These are phyloP conservation scores for Ophiorrhiza pumila DNA, from an alignment of 257 asterid species.

Conservation along the genomic window DNA sequence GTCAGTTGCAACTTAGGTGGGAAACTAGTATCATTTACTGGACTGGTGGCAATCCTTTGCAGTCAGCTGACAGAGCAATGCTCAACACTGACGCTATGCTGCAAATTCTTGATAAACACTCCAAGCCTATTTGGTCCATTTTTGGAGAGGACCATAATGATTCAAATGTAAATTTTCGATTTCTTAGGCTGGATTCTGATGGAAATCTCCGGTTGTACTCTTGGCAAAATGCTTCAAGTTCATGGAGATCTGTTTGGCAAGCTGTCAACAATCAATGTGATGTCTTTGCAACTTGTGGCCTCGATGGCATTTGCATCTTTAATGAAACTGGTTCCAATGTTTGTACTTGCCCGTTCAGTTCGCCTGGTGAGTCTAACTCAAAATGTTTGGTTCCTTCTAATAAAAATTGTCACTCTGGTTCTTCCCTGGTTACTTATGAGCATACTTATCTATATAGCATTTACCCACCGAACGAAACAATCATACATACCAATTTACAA, in stretches of 20 bases:
- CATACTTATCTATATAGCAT: slow-evolving; percentile 36
- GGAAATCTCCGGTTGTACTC: slow-evolving; percentile 49
- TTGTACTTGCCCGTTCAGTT: slow-evolving; percentile 37
- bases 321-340: slow-evolving; percentile 26
- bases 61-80: slow-evolving; percentile 20
- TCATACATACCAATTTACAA: slow-evolving; percentile 21
- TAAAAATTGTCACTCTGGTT: slow-evolving; percentile 31
- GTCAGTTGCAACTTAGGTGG: slow-evolving; percentile 43
- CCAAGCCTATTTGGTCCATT: slow-evolving; percentile 34
- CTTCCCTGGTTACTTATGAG: slow-evolving; percentile 25
- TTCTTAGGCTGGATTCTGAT: slow-evolving; percentile 44
- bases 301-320: slow-evolving; percentile 32
- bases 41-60: slow-evolving; percentile 26
- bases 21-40: slow-evolving; percentile 43
- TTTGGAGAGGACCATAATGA: slow-evolving; percentile 37
- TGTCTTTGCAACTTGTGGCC: slow-evolving; percentile 41
- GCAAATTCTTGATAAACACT: slow-evolving; percentile 29
- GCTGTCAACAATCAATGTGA: slow-evolving; percentile 42
- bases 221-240: slow-evolving; percentile 34
- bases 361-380: slow-evolving; percentile 22
- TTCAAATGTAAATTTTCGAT: slow-evolving; percentile 33
- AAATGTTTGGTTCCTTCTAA: slow-evolving; percentile 36
- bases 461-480: slow-evolving; percentile 35
- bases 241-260: slow-evolving; percentile 48
- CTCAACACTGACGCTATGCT: slow-evolving; percentile 28